phyloP scores from a whole-genome alignment of 2,329 filamentous ascomycete genomes.

The Beauveria sp. region DNA sequence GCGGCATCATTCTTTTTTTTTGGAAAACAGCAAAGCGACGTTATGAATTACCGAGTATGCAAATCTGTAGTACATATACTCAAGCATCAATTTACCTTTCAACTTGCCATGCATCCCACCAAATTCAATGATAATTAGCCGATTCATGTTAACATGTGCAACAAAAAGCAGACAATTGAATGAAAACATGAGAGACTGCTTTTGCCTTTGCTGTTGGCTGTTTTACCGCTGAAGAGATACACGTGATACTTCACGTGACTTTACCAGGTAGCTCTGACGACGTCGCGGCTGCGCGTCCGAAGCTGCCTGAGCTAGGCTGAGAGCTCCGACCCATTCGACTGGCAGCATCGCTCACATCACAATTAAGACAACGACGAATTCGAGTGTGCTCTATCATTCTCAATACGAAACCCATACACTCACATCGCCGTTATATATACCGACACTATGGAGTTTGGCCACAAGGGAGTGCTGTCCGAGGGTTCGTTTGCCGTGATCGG shows the following conservation, averaged over 20 bases:
- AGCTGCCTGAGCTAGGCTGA: conserved; percentile 13
- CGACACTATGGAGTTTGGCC: conserved; percentile 53
- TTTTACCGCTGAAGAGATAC: not conserved
- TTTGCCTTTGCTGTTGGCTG: not conserved
- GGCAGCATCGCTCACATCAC: conserved; percentile 1
- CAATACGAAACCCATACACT: not conserved
- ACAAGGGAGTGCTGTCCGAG: conserved; percentile 55
- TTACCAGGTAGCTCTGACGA: conserved; percentile 6
- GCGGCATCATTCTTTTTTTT: not conserved
- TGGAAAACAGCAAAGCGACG: not conserved
- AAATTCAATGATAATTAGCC: not conserved
- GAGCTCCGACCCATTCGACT: conserved; percentile 9
- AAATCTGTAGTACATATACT: not conserved
- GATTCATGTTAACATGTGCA: not conserved
- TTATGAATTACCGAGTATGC: not conserved
- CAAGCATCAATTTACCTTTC: not conserved
- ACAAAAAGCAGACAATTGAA: not conserved
- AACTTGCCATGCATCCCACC: not conserved
- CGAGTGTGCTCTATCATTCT: not conserved
- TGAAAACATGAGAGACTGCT: not conserved
- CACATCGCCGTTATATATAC: not conserved
- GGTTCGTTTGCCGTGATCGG: conserved; percentile 35
- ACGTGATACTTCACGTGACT: conserved; percentile 10
- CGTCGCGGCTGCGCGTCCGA: conserved; percentile 13
- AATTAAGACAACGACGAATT: conserved; percentile 1